These are phyloP conservation scores for Salvia splendens DNA, from an alignment of 257 asterid species.

Conservation along the genomic window DNA sequence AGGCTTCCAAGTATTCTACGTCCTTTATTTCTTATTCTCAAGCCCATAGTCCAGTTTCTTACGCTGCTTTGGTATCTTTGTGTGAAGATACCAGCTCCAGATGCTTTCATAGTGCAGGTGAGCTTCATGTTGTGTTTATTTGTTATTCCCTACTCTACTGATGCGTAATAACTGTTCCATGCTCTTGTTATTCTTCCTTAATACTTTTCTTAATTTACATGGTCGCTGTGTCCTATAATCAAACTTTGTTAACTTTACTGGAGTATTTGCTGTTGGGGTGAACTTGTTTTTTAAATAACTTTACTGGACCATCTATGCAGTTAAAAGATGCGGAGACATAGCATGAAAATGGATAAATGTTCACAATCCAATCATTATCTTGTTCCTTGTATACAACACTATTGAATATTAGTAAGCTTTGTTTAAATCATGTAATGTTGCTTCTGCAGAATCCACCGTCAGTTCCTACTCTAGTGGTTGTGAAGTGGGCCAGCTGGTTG, in stretches of 20 bases:
- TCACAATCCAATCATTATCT: not conserved
- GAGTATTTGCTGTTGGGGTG: not conserved
- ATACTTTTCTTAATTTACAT: slow-evolving; percentile 7
- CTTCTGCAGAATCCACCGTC: slow-evolving; percentile 93
- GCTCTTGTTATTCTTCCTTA: slow-evolving; percentile 18
- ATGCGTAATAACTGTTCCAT: slow-evolving; percentile 10
- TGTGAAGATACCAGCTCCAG: slow-evolving; percentile 82
- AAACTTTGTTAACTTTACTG: not conserved
- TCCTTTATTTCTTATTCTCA: slow-evolving; percentile 72
- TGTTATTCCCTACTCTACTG: not conserved
- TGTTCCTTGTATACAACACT: slow-evolving; percentile 6
- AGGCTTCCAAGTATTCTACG: slow-evolving; percentile 69
- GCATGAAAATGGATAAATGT: slow-evolving; percentile 6
- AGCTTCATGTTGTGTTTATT: slow-evolving; percentile 34
- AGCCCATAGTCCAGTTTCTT: slow-evolving; percentile 79
- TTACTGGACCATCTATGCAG: not conserved
- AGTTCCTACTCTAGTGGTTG: slow-evolving; percentile 94
- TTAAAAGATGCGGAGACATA: slow-evolving; percentile 26
- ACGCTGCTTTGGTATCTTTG: slow-evolving; percentile 93
- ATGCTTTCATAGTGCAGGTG: slow-evolving; percentile 91
- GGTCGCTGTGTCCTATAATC: not conserved
- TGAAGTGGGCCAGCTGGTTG: slow-evolving; percentile 88
- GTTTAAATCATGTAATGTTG: slow-evolving; percentile 22
- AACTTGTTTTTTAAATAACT: not conserved
- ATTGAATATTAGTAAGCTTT: slow-evolving; percentile 6